Percentiles rank a stretch among this genome's conserved stretches.
Evolutionary conservation across 371 early-diverging fungal species (phyloP).

Genomic region (Entomophthora muscae): DNA sequence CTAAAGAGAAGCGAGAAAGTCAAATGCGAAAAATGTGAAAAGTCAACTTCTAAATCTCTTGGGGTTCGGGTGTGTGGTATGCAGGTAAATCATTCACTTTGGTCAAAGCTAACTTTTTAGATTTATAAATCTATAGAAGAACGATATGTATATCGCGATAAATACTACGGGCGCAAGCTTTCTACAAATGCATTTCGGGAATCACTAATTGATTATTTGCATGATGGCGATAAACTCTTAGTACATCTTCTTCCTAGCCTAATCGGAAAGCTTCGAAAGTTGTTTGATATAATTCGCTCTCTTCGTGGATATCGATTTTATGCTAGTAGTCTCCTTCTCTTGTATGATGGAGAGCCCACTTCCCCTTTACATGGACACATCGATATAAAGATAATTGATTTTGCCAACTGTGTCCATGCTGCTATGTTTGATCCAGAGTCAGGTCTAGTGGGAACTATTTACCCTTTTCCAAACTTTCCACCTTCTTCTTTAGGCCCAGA

Average conservation of each 20-base stretch:
- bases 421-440: neutral
- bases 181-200: constrained; percentile 48
- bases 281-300: constrained; percentile 45
- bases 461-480: constrained; percentile 1
- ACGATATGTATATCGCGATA: constrained; percentile 62
- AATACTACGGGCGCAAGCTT: constrained; percentile 83
- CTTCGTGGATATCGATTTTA: constrained; percentile 76
- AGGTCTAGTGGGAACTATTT: neutral
- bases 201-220: constrained; percentile 50
- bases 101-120: constrained; percentile 16
- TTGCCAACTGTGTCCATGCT: constrained; percentile 57
- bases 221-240: constrained; percentile 49
- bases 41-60: constrained; percentile 69
- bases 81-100: constrained; percentile 43
- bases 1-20: constrained; percentile 55
- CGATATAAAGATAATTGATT: constrained; percentile 86
- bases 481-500: constrained; percentile 8
- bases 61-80: constrained; percentile 92
- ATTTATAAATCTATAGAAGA: constrained; percentile 55
- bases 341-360: constrained; percentile 49
- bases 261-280: constrained; percentile 38
- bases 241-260: constrained; percentile 55
- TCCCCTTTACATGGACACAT: constrained; percentile 18
- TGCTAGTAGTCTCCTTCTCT: constrained; percentile 61
- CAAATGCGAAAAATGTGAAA: constrained; percentile 80